Evolutionary conservation across 192 early-diverging fungal species (phyloP).

Genomic region (Coemansia sp.): DNA sequence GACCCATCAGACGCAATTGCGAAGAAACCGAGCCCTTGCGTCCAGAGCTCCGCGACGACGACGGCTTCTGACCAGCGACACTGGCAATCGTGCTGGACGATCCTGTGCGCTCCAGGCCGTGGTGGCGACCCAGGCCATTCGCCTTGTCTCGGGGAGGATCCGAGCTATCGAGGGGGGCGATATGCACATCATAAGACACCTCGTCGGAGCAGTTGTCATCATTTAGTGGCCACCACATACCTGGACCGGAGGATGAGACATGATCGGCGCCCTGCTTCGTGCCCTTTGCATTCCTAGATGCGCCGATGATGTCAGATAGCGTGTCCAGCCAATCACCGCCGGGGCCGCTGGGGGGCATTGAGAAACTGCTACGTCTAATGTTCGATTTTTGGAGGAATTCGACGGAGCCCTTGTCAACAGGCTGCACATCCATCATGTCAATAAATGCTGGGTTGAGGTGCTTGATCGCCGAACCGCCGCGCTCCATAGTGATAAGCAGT

Average conservation of each 20-base stretch:
- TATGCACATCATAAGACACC: conserved; percentile 42
- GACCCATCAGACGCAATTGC: conserved; percentile 47
- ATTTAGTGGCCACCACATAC: conserved; percentile 57
- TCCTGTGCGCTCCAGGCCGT: conserved; percentile 31
- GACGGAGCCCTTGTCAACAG: conserved; percentile 36
- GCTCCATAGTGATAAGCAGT: conserved; percentile 44
- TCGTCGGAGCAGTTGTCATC: conserved; percentile 55
- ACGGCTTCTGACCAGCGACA: conserved; percentile 9
- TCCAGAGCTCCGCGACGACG: conserved; percentile 10
- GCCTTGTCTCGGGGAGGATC: conserved; percentile 5
- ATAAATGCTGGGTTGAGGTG: conserved; percentile 49
- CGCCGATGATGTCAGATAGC: conserved; percentile 22
- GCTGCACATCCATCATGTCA: conserved; percentile 56
- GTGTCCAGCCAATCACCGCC: conserved; percentile 34
- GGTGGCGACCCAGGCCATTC: not conserved
- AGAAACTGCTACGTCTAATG: conserved; percentile 51
- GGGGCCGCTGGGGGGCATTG: conserved; percentile 24
- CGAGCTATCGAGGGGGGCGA: conserved; percentile 19
- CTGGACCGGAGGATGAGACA: conserved; percentile 25
- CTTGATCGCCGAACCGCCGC: conserved; percentile 43
- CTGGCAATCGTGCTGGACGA: conserved; percentile 29
- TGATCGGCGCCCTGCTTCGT: conserved; percentile 9
- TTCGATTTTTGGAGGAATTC: conserved; percentile 42
- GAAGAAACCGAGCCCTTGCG: conserved; percentile 53
- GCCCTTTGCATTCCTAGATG: conserved; percentile 6